Percentiles rank a stretch among this genome's conserved stretches.
Evolutionary conservation across 2,329 filamentous ascomycete species (phyloP).

Genomic region (Epichloe elymi): DNA sequence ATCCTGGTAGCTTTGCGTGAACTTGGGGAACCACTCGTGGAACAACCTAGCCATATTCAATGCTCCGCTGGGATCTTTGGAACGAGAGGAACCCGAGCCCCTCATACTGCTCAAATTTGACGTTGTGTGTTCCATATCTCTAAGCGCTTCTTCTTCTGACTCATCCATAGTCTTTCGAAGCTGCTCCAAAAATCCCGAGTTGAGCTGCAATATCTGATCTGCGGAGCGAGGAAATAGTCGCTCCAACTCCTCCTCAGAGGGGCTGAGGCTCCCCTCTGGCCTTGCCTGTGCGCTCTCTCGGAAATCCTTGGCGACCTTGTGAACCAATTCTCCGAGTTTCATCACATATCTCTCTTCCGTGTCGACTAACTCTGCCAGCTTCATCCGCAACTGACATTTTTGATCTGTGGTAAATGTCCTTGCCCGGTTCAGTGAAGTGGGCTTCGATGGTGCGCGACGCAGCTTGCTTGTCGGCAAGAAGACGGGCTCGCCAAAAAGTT

Average conservation of each 20-base stretch:
- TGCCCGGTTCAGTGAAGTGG: slow-evolving; percentile 64
- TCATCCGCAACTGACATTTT: slow-evolving; percentile 72
- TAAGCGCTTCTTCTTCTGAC: slow-evolving; percentile 66
- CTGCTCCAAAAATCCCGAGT: slow-evolving; percentile 65
- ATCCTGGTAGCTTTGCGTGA: slow-evolving; percentile 80
- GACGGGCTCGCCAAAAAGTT: slow-evolving; percentile 67
- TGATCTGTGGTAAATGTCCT: slow-evolving; percentile 69
- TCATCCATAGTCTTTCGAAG: slow-evolving; percentile 67
- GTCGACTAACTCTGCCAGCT: slow-evolving; percentile 80
- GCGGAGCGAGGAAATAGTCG: slow-evolving; percentile 72
- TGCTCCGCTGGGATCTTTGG: slow-evolving; percentile 65
- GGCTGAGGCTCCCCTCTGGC: slow-evolving; percentile 50
- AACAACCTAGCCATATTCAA: slow-evolving; percentile 68
- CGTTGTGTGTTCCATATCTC: slow-evolving; percentile 54
- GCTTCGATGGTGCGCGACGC: slow-evolving; percentile 75
- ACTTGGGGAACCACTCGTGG: slow-evolving; percentile 84
- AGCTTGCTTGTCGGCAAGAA: slow-evolving; percentile 80
- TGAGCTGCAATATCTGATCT: slow-evolving; percentile 68
- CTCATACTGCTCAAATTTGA: slow-evolving; percentile 28
- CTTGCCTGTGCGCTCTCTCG: slow-evolving; percentile 52
- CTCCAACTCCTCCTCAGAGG: slow-evolving; percentile 58
- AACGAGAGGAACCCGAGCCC: slow-evolving; percentile 29
- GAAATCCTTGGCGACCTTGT: slow-evolving; percentile 69
- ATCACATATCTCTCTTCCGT: slow-evolving; percentile 90
- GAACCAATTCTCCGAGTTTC: slow-evolving; percentile 74